phyloP scores from a whole-genome alignment of 2,329 filamentous ascomycete genomes.

The Teratosphaeria pseudoeucalypti region DNA sequence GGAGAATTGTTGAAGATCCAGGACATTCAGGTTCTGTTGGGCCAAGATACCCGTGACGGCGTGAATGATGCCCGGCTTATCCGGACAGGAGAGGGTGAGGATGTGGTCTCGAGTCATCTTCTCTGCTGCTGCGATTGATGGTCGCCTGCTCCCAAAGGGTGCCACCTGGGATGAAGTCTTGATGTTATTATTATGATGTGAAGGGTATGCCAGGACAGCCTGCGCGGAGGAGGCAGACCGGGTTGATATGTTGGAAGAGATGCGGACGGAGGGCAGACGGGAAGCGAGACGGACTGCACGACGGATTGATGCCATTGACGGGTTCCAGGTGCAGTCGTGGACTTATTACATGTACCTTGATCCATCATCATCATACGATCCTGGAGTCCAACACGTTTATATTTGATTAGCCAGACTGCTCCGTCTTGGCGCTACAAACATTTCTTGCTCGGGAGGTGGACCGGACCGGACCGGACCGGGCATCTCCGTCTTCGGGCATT shows the following conservation, averaged over 20 bases:
- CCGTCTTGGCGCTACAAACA: background rate
- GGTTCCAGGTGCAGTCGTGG: background rate
- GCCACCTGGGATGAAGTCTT: background rate
- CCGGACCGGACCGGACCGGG: background rate
- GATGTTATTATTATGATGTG: background rate
- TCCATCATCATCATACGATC: constrained; percentile 16
- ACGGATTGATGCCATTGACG: background rate
- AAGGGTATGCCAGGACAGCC: background rate
- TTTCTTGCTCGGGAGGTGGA: background rate
- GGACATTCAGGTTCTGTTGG: constrained; percentile 63
- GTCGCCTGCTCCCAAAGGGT: background rate
- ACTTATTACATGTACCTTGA: constrained; percentile 12
- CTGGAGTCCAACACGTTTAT: background rate
- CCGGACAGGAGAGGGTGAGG: constrained; percentile 73
- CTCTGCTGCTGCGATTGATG: background rate
- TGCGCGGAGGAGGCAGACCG: background rate
- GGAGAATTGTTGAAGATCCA: constrained; percentile 77
- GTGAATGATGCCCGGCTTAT: constrained; percentile 76
- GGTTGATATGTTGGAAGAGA: background rate
- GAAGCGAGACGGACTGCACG: background rate
- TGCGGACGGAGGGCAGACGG: background rate
- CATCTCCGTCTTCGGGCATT: background rate
- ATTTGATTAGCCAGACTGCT: background rate
- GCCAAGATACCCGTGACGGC: constrained; percentile 72
- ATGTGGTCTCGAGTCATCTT: constrained; percentile 45